Base-by-base conservation (phyloP, 192 early-diverging fungal species). In the Linnemannia hyalina region DNA sequence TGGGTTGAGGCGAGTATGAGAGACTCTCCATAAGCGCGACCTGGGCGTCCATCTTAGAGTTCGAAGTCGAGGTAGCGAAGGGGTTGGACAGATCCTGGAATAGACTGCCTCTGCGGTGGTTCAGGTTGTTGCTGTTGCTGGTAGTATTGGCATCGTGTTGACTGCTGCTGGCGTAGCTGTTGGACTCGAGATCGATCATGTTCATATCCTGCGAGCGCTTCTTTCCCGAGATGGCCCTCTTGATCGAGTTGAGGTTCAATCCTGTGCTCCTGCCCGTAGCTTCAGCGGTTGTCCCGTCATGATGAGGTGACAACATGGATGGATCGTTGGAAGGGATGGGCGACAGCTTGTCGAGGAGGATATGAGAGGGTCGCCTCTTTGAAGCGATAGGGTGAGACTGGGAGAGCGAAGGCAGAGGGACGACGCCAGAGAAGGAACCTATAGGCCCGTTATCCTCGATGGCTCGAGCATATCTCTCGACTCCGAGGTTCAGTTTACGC, bases 401-500 rank as follows among this genome's bases (percentile, higher is more conserved):
- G 0, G 83, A 85, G 29, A 85, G 69, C 18, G 77, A 75, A 11
- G 83, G 83, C 0, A 85, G 42, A 15, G 83, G 83, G 6, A 85
- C 74, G 8, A 46, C 63, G 23, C 83, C 83, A 16, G 83, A 85
- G 74, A 85, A 85, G 65, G 77, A 80, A 4, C 83, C 83, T 52
- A 80, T 75, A 23, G 77, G 77, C 1, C 71, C 83, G 8, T 68
- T 55, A 57, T 85, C 83, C 35, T 85, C 77, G 35, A 85, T 80
- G 20, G 83, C 83, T 41, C 77, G 68, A 26, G 83, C 83, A 54
- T 80, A 85, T 29, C 83, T 78, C 68, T 85, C 83, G 38, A 85
- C 83, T 8, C 83, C 83, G 5, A 85, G 74, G 69, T 18, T 85
- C 13, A 85, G 83, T 40, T 80, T 85, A 5, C 72, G 73, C 9